A percentile compares a stretch with the other conserved stretches of the same genome.
Evolutionary conservation across 2,329 filamentous ascomycete genomes (phyloP).

Genomic region (Aspergillus puulaauensis): DNA sequence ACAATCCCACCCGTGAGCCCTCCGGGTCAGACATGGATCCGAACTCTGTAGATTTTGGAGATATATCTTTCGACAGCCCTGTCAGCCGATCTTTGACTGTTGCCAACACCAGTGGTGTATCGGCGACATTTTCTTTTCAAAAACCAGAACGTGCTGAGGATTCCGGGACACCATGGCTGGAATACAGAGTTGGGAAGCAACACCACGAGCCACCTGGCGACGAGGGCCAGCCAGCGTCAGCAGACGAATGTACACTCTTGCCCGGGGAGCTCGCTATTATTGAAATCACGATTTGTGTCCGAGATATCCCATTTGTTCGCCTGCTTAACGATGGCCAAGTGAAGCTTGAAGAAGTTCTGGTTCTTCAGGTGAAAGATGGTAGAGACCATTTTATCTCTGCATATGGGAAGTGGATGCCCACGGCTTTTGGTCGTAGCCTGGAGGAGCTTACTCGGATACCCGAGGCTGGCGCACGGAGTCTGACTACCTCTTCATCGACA

Average conservation of each 20-base stretch:
- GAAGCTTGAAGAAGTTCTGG: conserved; percentile 78
- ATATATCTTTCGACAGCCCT: conserved; percentile 66
- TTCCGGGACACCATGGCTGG: conserved; percentile 64
- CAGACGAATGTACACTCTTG: conserved; percentile 64
- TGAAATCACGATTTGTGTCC: conserved; percentile 66
- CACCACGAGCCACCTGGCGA: conserved; percentile 37
- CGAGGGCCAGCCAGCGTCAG: conserved; percentile 25
- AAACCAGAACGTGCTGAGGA: conserved; percentile 56
- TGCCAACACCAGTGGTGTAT: conserved; percentile 84
- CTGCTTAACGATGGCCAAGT: conserved; percentile 68
- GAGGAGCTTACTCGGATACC: conserved; percentile 85
- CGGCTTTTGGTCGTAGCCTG: conserved; percentile 81
- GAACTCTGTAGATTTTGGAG: conserved; percentile 74
- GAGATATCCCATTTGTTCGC: conserved; percentile 62
- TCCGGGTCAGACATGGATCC: conserved; percentile 35
- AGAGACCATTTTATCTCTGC: conserved; percentile 90
- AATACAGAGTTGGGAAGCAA: conserved; percentile 61
- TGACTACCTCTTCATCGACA: conserved; percentile 38
- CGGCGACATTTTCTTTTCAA: conserved; percentile 77
- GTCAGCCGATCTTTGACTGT: conserved; percentile 72
- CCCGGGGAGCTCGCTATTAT: conserved; percentile 81
- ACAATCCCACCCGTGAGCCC: conserved; percentile 47
- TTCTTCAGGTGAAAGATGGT: conserved; percentile 79
- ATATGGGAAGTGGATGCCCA: conserved; percentile 74
- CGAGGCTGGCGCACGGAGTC: conserved; percentile 71